Percentiles rank a stretch among this genome's conserved stretches.
These are phyloP conservation scores for Ballota nigra DNA, from an alignment of 257 asterid genomes.

Conservation along the genomic window DNA sequence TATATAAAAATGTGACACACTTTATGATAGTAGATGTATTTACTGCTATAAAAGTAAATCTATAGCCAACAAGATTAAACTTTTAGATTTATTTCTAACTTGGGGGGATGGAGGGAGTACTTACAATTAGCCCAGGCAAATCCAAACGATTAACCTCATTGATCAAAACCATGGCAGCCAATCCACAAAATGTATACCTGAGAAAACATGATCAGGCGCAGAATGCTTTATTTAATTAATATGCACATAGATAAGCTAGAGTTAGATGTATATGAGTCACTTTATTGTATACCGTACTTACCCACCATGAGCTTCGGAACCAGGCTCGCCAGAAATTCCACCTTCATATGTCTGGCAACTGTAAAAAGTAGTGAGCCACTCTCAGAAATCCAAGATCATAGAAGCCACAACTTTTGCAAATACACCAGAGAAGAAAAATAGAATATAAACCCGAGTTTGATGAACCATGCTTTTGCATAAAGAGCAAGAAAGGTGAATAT, in stretches of 20 bases:
- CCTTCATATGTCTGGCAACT: constrained; percentile 99
- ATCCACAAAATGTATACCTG: constrained; percentile 93
- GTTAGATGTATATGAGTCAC: constrained; percentile 8
- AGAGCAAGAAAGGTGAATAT: neutral
- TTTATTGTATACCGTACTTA: constrained; percentile 38
- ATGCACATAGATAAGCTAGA: neutral
- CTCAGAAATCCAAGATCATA: neutral
- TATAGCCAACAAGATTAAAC: neutral
- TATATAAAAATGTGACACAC: neutral
- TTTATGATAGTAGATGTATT: neutral
- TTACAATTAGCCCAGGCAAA: constrained; percentile 71
- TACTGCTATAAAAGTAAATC: neutral
- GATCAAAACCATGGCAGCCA: constrained; percentile 94
- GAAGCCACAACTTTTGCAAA: constrained; percentile 6
- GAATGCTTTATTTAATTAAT: constrained; percentile 16
- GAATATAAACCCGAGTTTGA: constrained; percentile 1
- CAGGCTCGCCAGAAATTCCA: constrained; percentile 95
- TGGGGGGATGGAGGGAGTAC: constrained; percentile 30
- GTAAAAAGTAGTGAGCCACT: constrained; percentile 24
- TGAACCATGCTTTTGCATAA: neutral
- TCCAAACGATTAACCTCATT: constrained; percentile 78
- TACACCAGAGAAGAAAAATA: neutral
- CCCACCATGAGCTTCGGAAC: constrained; percentile 99
- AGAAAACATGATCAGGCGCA: constrained; percentile 25
- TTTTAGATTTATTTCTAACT: neutral